Base-by-base conservation (phyloP, 768 basidiomycete genomes). In the Hypholoma fasciculare region DNA sequence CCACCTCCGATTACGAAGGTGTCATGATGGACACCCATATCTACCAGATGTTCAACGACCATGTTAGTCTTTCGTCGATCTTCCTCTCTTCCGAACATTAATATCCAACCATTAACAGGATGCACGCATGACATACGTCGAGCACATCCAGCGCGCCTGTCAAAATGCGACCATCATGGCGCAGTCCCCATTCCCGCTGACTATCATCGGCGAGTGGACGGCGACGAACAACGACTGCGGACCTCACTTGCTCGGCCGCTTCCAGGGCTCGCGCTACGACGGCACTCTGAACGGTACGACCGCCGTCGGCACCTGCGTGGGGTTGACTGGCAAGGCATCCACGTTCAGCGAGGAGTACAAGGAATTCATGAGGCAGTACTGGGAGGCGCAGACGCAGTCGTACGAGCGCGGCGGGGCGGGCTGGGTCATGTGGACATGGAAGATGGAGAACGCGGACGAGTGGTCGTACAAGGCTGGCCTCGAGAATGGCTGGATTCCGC, bases 381-480 rank as follows among this genome's bases (percentile, higher is more conserved):
- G 88, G 88, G 92, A 94, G 68, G 92, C 90, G 0, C 94, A 96
- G 72, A 83, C 85, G 13, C 85, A 81, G 48, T 78, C 90, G 12
- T 92, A 79, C 60, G 89, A 92, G 76, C 76, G 75, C 51, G 84
- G 75, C 11, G 74, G 78, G 36, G 56, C 49, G 19, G 90, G 90
- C 1, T 92, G 91, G 90, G 68, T 91, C n/a, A 83, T 85, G 71
- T 92, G 89, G 91, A 84, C 88, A 1, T 93, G 91, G 91, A 93
- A 92, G 74, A 72, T 89, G 4, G 91, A 94, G 72, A 72, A 74
- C 56, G 89, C 92, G 1, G 91, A 92, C 60, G 94, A 96, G 54
- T 96, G 94, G 94, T 82, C 89, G 0, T 96, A 96, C 76, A 82
- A 90, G 63, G 87, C 88, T 49, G 94, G 92, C 37, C 76, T 95